Conservation (phyloP, 495 filamentous ascomycete genomes). For the Durotheca rogersii region DNA sequence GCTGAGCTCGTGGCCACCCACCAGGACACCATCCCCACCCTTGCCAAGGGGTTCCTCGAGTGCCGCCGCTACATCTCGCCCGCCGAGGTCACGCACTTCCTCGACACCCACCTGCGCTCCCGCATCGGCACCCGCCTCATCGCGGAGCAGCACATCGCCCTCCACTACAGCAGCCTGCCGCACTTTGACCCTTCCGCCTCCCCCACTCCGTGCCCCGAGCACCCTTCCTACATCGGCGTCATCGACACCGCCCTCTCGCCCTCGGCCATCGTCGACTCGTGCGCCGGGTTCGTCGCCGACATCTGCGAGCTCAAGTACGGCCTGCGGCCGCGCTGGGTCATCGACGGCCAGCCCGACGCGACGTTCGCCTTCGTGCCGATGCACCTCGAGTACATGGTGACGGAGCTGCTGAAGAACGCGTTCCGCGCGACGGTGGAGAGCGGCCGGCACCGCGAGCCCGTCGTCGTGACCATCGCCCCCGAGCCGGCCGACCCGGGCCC, state of each 20-base stretch:
- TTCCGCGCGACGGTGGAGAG: slow-evolving; percentile 91
- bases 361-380: slow-evolving; percentile 90
- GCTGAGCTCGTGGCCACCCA: slow-evolving; percentile 93
- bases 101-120: slow-evolving; percentile 91
- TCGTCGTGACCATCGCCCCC: slow-evolving; percentile 90
- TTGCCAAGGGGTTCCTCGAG: slow-evolving; percentile 89
- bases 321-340: slow-evolving; percentile 74
- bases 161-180: slow-evolving; percentile 80
- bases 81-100: slow-evolving; percentile 78
- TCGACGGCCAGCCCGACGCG: slow-evolving; percentile 79
- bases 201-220: slow-evolving; percentile 49
- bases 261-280: slow-evolving; percentile 72
- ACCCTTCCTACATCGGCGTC: slow-evolving; percentile 84
- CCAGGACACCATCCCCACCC: slow-evolving; percentile 86
- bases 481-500: slow-evolving; percentile 57
- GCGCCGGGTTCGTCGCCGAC: slow-evolving; percentile 86
- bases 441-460: slow-evolving; percentile 69
- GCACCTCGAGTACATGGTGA: slow-evolving; percentile 95
- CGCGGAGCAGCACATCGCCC: slow-evolving; percentile 93
- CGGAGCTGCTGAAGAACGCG: slow-evolving; percentile 93
- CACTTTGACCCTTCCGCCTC: slow-evolving; percentile 53
- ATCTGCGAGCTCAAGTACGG: slow-evolving; percentile 97
- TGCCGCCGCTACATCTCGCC: slow-evolving; percentile 83
- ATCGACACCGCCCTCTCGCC: slow-evolving; percentile 91
- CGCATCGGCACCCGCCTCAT: slow-evolving; percentile 92